These are phyloP conservation scores for Hypoxylon sp. DNA, from an alignment of 2,329 filamentous ascomycete species.

Conservation along the genomic window DNA sequence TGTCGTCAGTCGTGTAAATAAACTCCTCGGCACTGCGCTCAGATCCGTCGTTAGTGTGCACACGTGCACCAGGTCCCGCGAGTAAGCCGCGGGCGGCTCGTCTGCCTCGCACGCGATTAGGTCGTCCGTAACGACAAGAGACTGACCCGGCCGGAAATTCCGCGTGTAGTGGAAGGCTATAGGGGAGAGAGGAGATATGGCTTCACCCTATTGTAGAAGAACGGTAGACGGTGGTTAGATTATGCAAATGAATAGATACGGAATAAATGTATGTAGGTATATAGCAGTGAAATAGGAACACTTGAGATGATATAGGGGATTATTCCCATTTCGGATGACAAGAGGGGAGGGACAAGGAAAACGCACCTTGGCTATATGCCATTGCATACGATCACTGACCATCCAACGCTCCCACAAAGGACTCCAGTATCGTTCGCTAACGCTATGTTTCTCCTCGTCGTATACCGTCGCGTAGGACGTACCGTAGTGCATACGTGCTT, in stretches of 20 bases:
- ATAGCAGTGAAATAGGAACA: too few species aligned
- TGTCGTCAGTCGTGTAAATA: slow-evolving; percentile 80
- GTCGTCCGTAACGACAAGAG: slow-evolving; percentile 80
- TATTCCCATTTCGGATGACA: too few species aligned
- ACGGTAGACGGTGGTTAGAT: too few species aligned
- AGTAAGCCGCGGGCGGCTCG: slow-evolving; percentile 67
- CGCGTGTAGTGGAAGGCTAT: slow-evolving; percentile 87
- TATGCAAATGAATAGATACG: too few species aligned
- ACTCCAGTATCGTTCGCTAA: slow-evolving; percentile 80
- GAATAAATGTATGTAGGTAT: too few species aligned
- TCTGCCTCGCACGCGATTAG: slow-evolving; percentile 79
- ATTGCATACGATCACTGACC: slow-evolving; percentile 85
- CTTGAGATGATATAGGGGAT: background rate
- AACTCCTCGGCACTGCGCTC: slow-evolving; percentile 74
- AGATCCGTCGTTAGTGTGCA: slow-evolving; percentile 85
- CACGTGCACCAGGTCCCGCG: slow-evolving; percentile 72
- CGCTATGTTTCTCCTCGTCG: slow-evolving; percentile 76
- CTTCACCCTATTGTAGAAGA: slow-evolving; percentile 65
- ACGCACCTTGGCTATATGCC: slow-evolving; percentile 80
- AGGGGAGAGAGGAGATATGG: slow-evolving; percentile 75
- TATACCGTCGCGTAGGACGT: slow-evolving; percentile 84
- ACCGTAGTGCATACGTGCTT: slow-evolving; percentile 80
- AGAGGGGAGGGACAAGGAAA: too few species aligned
- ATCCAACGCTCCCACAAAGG: slow-evolving; percentile 84
- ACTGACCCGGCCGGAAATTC: slow-evolving; percentile 82